These are phyloP conservation scores for Saccharomycopsis microspora DNA, from an alignment of 805 yeast species.

Conservation along the genomic window DNA sequence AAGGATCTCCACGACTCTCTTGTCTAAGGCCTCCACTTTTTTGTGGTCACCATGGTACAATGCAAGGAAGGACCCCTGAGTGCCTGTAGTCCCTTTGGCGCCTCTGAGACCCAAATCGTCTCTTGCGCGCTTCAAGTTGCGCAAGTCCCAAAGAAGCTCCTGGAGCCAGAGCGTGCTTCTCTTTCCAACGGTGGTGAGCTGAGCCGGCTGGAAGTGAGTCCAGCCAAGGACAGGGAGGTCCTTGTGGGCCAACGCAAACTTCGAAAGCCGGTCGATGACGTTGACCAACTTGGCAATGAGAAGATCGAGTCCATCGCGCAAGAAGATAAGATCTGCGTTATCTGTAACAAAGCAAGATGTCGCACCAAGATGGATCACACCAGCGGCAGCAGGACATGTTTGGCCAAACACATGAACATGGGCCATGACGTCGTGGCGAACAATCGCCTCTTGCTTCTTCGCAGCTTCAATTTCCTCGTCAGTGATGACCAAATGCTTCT, in stretches of 20 bases:
- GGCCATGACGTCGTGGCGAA: slow-evolving; percentile 99
- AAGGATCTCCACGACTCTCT: slow-evolving; percentile 81
- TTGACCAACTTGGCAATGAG: slow-evolving; percentile 91
- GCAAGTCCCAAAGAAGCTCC: slow-evolving; percentile 94
- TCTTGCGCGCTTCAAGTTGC: slow-evolving; percentile 93
- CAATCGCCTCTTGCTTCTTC: slow-evolving; percentile 88
- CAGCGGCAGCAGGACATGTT: slow-evolving; percentile 91
- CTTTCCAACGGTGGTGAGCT: slow-evolving; percentile 96
- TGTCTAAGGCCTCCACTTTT: slow-evolving; percentile 86
- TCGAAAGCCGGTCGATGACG: slow-evolving; percentile 80
- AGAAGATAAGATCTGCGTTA: slow-evolving; percentile 92
- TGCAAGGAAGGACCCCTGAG: slow-evolving; percentile 93
- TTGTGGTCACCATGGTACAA: slow-evolving; percentile 95
- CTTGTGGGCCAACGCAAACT: slow-evolving; percentile 85
- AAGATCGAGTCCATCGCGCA: slow-evolving; percentile 91
- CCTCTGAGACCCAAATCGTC: slow-evolving; percentile 95
- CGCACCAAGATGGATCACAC: slow-evolving; percentile 96
- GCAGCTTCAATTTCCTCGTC: slow-evolving; percentile 91
- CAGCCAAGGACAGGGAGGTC: slow-evolving; percentile 96
- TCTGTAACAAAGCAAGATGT: slow-evolving; percentile 97
- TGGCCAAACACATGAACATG: slow-evolving; percentile 94
- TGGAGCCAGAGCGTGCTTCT: slow-evolving; percentile 97
- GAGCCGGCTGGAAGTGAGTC: slow-evolving; percentile 99
- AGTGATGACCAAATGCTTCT: slow-evolving; percentile 64
- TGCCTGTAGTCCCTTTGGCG: slow-evolving; percentile 98